Evolutionary conservation across 306 rosid genomes (phyloP).

Genomic region (Begonia masoniana): DNA sequence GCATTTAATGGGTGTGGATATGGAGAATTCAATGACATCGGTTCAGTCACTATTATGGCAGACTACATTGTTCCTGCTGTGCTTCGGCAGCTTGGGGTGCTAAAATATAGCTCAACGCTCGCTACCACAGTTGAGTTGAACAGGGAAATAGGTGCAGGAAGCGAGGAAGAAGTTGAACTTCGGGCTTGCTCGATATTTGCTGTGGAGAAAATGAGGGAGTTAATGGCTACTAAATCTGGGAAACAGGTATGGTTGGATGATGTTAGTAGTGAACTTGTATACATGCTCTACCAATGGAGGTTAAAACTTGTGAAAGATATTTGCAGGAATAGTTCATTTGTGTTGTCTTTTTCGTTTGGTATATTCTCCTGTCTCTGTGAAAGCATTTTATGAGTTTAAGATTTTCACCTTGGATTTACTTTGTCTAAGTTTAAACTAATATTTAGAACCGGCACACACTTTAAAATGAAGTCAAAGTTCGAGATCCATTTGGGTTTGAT

Average conservation of each 20-base stretch:
- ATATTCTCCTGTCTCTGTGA: no score
- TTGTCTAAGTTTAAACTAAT: no score
- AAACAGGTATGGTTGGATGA: constrained; percentile 32
- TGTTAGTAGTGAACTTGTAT: not conserved
- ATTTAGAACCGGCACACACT: no score
- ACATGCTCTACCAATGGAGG: no score
- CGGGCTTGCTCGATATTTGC: constrained; percentile 92
- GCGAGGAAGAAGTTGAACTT: constrained; percentile 92
- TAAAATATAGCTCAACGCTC: constrained; percentile 62
- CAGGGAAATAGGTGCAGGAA: constrained; percentile 74
- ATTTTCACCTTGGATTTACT: no score
- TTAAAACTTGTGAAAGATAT: no score
- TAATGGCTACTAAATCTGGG: constrained; percentile 58
- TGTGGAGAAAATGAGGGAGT: constrained; percentile 89
- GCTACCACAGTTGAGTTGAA: constrained; percentile 50
- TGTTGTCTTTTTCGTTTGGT: no score
- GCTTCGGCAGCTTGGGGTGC: constrained; percentile 73
- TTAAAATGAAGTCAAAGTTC: no score
- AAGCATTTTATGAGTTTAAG: no score
- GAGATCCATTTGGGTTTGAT: no score
- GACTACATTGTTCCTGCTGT: constrained; percentile 96
- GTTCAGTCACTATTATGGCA: constrained; percentile 84
- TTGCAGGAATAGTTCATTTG: no score
- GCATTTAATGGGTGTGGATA: constrained; percentile 67
- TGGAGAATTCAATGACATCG: constrained; percentile 74